phyloP scores from a whole-genome alignment of 768 basidiomycete species.

The Tylopilus rubrobrunneus region DNA sequence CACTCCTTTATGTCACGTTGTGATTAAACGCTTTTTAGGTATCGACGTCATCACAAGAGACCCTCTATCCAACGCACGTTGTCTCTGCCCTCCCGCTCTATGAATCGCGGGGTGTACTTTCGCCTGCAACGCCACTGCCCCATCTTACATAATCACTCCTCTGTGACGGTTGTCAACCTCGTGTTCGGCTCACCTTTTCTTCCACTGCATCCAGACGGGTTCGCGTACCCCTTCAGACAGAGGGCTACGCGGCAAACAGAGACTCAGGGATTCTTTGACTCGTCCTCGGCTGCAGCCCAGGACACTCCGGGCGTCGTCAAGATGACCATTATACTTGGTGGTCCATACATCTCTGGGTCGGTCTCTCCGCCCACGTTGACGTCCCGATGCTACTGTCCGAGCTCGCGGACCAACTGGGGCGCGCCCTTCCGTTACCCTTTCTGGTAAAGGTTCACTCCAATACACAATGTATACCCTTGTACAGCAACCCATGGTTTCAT shows the following conservation, averaged over 20 bases:
- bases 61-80: constrained; percentile 53
- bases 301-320: constrained; percentile 57
- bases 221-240: constrained; percentile 77
- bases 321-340: constrained; percentile 88
- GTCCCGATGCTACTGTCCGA: constrained; percentile 23
- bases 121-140: constrained; percentile 44
- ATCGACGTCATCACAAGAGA: constrained; percentile 29
- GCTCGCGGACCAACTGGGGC: constrained; percentile 45
- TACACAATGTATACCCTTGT: constrained; percentile 73
- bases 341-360: constrained; percentile 47
- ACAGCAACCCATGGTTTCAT: constrained; percentile 18
- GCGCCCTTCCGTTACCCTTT: constrained; percentile 51
- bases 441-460: constrained; percentile 53
- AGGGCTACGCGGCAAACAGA: constrained; percentile 42
- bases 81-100: constrained; percentile 76
- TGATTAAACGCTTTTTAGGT: constrained; percentile 25
- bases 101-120: constrained; percentile 42
- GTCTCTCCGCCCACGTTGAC: constrained; percentile 21
- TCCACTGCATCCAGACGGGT: constrained; percentile 75
- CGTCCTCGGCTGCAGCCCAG: constrained; percentile 64
- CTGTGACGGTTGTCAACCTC: constrained; percentile 86
- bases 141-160: constrained; percentile 69
- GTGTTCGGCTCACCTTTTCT: constrained; percentile 56
- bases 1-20: background rate
- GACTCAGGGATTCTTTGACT: constrained; percentile 74